These are phyloP conservation scores for Apiospora rasikravindrae DNA, from an alignment of 2,329 filamentous ascomycete genomes.

Conservation along the genomic window DNA sequence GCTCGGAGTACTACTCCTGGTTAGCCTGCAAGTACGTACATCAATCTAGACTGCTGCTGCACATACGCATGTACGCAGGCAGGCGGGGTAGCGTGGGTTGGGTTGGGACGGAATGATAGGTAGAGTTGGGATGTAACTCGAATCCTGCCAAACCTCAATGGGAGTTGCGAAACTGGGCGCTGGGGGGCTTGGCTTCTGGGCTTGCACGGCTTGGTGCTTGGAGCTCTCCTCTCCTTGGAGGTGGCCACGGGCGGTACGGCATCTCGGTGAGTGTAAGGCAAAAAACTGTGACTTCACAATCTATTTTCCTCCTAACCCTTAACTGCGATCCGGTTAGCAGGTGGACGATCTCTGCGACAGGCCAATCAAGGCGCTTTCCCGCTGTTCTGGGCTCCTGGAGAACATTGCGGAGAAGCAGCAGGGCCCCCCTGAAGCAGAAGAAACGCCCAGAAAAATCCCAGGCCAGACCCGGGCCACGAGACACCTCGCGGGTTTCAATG, in stretches of 20 bases:
- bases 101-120: background rate
- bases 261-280: background rate
- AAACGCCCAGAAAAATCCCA: slow-evolving; percentile 15
- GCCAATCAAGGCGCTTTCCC: slow-evolving; percentile 13
- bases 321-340: background rate
- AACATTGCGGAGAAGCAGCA: slow-evolving; percentile 2
- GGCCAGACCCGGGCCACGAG: slow-evolving; percentile 11
- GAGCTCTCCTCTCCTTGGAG: too few relatives aligned
- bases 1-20: slow-evolving; percentile 5
- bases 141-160: background rate
- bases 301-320: slow-evolving; percentile 6
- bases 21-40: slow-evolving; percentile 10
- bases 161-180: background rate
- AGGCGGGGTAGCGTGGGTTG: background rate
- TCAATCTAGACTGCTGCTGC: slow-evolving; percentile 13
- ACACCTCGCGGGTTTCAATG: slow-evolving; percentile 6
- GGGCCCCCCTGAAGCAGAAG: background rate
- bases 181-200: background rate
- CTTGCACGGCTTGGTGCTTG: background rate
- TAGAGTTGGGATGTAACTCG: background rate
- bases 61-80: background rate
- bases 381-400: slow-evolving; percentile 16
- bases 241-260: background rate
- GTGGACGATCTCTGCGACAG: background rate
- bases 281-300: background rate